These are phyloP conservation scores for Beauveria australis DNA, from an alignment of 2,329 filamentous ascomycete species.

Conservation along the genomic window DNA sequence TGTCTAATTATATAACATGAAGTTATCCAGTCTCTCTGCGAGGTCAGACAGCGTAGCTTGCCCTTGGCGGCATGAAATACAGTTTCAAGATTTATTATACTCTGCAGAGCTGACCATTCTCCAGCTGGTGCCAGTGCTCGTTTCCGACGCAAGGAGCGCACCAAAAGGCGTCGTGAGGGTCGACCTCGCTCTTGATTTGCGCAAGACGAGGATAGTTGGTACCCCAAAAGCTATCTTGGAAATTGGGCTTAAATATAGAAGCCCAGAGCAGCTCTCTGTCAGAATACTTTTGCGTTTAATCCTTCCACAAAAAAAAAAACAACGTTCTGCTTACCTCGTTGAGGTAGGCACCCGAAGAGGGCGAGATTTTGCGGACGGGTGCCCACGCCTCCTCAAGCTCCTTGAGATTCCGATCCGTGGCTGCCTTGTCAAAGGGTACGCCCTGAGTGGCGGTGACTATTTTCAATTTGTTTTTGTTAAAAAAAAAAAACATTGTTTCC, in stretches of 20 bases:
- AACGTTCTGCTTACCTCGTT: constrained; percentile 30
- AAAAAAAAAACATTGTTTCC: too few species aligned
- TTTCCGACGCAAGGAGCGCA: constrained; percentile 40
- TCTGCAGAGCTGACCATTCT: constrained; percentile 20
- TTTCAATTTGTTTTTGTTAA: too few species aligned
- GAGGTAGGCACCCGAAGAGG: constrained; percentile 34
- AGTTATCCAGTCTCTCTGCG: neutral
- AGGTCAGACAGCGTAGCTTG: neutral
- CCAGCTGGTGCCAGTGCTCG: constrained; percentile 28
- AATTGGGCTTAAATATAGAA: constrained; percentile 27
- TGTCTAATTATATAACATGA: neutral
- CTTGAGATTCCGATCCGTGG: constrained; percentile 19
- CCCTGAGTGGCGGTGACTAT: constrained; percentile 22
- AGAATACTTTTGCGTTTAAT: too few species aligned
- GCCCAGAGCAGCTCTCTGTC: constrained; percentile 19
- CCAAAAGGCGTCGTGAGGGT: constrained; percentile 41
- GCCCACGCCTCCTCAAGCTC: constrained; percentile 22
- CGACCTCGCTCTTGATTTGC: constrained; percentile 35
- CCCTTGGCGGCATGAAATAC: neutral
- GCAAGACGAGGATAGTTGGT: constrained; percentile 36
- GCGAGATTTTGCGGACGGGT: constrained; percentile 31
- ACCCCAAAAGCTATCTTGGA: constrained; percentile 35
- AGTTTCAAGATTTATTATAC: neutral
- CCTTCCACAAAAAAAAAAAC: too few species aligned
- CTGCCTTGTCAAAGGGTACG: constrained; percentile 24